Percentiles rank a stretch among this genome's conserved stretches.
These are phyloP conservation scores for Pichia occidentalis DNA, from an alignment of 805 yeast species.

Conservation along the genomic window DNA sequence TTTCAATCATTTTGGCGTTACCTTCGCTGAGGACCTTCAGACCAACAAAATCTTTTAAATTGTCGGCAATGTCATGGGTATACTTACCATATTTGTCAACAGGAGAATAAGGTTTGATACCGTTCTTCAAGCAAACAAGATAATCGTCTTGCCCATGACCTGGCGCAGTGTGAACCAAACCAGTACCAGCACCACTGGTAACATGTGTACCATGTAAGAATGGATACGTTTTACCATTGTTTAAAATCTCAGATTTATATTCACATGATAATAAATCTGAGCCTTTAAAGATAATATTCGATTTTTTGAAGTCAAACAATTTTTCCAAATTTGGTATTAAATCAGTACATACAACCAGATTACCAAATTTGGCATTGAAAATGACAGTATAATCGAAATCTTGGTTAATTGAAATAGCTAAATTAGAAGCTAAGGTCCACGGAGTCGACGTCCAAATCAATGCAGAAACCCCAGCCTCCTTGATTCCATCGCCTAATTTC, in stretches of 20 bases:
- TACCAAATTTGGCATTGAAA: conserved; percentile 31
- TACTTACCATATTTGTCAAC: conserved; percentile 74
- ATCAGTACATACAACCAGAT: conserved; percentile 50
- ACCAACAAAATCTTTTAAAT: conserved; percentile 42
- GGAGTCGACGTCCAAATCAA: conserved; percentile 98
- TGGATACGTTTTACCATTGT: conserved; percentile 39
- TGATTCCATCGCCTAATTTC: conserved; percentile 7
- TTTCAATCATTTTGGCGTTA: conserved; percentile 37
- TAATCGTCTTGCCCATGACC: conserved; percentile 97
- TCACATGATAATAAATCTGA: conserved; percentile 30
- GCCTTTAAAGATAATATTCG: conserved; percentile 36
- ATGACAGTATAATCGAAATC: conserved; percentile 52
- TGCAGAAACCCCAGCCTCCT: conserved; percentile 26
- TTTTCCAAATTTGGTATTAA: conserved; percentile 30
- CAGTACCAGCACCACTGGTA: conserved; percentile 78
- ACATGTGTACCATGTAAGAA: conserved; percentile 79
- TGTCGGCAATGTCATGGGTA: conserved; percentile 42
- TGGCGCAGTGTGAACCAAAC: conserved; percentile 94
- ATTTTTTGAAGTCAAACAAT: conserved; percentile 12
- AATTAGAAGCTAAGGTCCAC: conserved; percentile 90
- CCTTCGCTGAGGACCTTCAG: conserved; percentile 59
- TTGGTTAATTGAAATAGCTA: conserved; percentile 69
- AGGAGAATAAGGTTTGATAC: conserved; percentile 61
- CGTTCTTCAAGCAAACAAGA: conserved; percentile 52
- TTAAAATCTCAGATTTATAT: conserved; percentile 52